Base-by-base conservation (phyloP, 495 filamentous ascomycete species). In the Aspergillus affinis region DNA sequence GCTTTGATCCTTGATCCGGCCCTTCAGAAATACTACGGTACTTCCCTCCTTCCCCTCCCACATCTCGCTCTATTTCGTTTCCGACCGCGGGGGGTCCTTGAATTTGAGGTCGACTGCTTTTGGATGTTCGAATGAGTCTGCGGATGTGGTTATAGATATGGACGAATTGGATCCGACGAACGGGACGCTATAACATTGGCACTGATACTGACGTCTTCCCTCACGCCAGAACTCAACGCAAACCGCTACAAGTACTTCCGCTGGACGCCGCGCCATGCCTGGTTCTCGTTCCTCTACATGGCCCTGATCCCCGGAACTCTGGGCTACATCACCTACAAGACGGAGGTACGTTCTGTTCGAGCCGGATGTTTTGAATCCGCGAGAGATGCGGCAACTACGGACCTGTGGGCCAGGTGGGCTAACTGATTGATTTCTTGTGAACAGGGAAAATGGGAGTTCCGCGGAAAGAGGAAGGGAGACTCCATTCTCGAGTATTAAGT, bases 241-340 rank as follows among this genome's bases (percentile, higher is more conserved):
- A 92, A 95, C 79, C 90, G 94, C 52, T 88, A 92, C 84, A 93
- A 90, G 77, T 96, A 92, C 84, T 98, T 97, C 84, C 84, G 90
- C 67, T 98, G 90, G 90, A 97, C 88, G 15, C 82, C 85, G 23
- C 82, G 90, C 63, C 94, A 92, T 48, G 91, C 90, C 23, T 84
- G 84, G 80, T 62, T 96, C 61, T 88, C 86, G 4, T 84, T 97
- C 66, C 70, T 86, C 32, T 97, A 91, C 75, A 81, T 88, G 57
- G 75, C 85, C 26, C 75, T 83, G 41, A 82, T 97, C 21, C 94
- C 94, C 6, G 69, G 74, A 30, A 73, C 87, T 36, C 46, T 96
- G 55, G 86, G 85, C 36, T 86, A 87, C 61, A 53, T 93, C 41
- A 90, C 82, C 19, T 95, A 87, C 67, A 82, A 79, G 59, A 90